A percentile compares a stretch with the other conserved stretches of the same genome.
These are phyloP conservation scores for Colletotrichum incanum DNA, from an alignment of 2,329 filamentous ascomycete genomes.

Conservation along the genomic window DNA sequence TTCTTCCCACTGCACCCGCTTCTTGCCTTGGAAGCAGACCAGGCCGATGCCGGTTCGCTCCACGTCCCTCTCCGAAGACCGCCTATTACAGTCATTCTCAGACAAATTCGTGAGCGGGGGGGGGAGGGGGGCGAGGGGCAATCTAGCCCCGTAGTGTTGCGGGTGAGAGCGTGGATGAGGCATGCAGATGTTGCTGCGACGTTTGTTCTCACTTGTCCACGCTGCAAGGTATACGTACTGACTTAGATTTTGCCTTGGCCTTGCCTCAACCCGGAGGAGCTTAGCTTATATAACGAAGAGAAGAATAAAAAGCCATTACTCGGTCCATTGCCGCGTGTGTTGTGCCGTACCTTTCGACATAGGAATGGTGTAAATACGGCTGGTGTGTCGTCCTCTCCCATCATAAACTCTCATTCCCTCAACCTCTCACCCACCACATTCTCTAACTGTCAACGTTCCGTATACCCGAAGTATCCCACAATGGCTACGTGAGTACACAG, in stretches of 20 bases:
- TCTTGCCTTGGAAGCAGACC: slow-evolving; percentile 21
- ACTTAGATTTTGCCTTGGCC: not conserved
- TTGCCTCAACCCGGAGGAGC: not conserved
- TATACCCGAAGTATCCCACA: slow-evolving; percentile 23
- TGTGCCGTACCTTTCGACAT: not conserved
- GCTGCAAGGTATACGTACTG: not conserved
- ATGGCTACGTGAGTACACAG: slow-evolving; percentile 51
- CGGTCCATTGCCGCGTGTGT: not conserved
- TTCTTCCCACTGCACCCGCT: slow-evolving; percentile 15
- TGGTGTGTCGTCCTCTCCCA: not conserved
- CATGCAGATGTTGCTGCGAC: not conserved
- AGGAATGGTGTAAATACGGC: not conserved
- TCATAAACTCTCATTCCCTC: not conserved
- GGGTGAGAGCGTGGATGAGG: not conserved
- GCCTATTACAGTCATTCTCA: not conserved
- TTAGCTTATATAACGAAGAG: not conserved
- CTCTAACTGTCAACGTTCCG: not conserved
- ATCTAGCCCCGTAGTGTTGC: not conserved
- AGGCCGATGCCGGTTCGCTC: slow-evolving; percentile 11
- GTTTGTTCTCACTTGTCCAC: not conserved
- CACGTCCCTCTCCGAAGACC: not conserved
- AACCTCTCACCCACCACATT: not conserved
- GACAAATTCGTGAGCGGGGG: not conserved
- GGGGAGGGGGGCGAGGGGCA: not conserved
- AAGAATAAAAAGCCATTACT: not conserved